Conservation (phyloP, 2,329 filamentous ascomycete genomes). For the Alternaria tenuissima region DNA sequence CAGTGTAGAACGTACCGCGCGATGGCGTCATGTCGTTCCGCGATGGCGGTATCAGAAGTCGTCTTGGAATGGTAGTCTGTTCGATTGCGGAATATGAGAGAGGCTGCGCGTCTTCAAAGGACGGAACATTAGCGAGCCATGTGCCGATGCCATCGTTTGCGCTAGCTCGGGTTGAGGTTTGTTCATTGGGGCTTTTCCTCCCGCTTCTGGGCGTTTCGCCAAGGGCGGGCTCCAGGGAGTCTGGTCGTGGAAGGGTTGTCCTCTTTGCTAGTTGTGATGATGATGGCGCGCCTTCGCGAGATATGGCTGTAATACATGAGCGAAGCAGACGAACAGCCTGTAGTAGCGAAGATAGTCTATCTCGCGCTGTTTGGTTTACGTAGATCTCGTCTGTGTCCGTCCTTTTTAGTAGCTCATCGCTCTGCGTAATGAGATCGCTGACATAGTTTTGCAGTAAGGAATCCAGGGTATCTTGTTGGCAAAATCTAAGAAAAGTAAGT, state of each 20-base stretch:
- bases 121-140: constrained; percentile 42
- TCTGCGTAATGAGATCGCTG: constrained; percentile 26
- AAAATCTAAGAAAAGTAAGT: constrained; percentile 22
- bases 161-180: constrained; percentile 14
- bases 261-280: constrained; percentile 17
- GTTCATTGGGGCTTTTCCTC: constrained; percentile 24
- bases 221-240: constrained; percentile 32
- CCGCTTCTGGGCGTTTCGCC: constrained; percentile 34
- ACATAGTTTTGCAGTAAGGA: constrained; percentile 29
- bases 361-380: constrained; percentile 34
- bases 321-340: constrained; percentile 35
- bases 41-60: constrained; percentile 21
- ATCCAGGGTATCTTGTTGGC: constrained; percentile 31
- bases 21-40: constrained; percentile 27
- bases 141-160: constrained; percentile 35
- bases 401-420: constrained; percentile 33
- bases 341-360: constrained; percentile 33
- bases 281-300: constrained; percentile 19
- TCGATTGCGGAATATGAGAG: constrained; percentile 25
- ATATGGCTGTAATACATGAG: constrained; percentile 34
- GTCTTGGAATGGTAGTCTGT: not conserved
- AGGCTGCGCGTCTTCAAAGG: constrained; percentile 28
- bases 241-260: constrained; percentile 31
- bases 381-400: constrained; percentile 38
- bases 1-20: constrained; percentile 41